Evolutionary conservation across 176 grass and related monocot genomes (phyloP).

Genomic region (Urochloa ruziziensis): DNA sequence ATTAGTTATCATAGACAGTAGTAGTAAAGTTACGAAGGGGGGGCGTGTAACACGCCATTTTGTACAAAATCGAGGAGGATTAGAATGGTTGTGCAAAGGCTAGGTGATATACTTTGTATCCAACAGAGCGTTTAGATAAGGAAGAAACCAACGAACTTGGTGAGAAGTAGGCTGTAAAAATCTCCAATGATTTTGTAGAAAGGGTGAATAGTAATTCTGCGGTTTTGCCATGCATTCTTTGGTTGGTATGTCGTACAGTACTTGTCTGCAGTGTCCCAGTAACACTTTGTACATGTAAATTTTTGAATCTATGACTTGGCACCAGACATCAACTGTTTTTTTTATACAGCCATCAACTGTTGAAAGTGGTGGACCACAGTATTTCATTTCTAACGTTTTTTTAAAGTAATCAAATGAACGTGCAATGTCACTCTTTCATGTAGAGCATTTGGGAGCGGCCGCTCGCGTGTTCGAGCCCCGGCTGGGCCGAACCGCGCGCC

Average conservation of each 20-base stretch:
- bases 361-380: background rate
- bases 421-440: background rate
- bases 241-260: background rate
- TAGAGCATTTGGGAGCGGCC: too few relatives aligned
- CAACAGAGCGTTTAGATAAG: conserved; percentile 7
- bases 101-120: conserved; percentile 36
- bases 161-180: conserved; percentile 38
- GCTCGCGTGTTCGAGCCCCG: too few relatives aligned
- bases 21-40: conserved; percentile 22
- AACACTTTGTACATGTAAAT: background rate
- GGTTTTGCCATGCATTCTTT: conserved; percentile 17
- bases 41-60: conserved; percentile 8
- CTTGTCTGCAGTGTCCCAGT: background rate
- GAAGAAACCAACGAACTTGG: background rate
- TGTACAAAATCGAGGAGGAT: conserved; percentile 36
- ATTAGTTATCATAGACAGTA: conserved; percentile 25
- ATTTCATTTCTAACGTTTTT: background rate
- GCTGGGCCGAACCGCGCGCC: too few relatives aligned
- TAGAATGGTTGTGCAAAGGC: conserved; percentile 15
- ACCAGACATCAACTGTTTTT: background rate
- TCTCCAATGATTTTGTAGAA: conserved; percentile 4
- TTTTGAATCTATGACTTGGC: background rate
- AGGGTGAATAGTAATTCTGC: conserved; percentile 18
- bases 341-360: background rate
- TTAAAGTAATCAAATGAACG: background rate